These are phyloP conservation scores for Kentomonas sorsogonicus DNA, from an alignment of 208 protist species.

Conservation along the genomic window DNA sequence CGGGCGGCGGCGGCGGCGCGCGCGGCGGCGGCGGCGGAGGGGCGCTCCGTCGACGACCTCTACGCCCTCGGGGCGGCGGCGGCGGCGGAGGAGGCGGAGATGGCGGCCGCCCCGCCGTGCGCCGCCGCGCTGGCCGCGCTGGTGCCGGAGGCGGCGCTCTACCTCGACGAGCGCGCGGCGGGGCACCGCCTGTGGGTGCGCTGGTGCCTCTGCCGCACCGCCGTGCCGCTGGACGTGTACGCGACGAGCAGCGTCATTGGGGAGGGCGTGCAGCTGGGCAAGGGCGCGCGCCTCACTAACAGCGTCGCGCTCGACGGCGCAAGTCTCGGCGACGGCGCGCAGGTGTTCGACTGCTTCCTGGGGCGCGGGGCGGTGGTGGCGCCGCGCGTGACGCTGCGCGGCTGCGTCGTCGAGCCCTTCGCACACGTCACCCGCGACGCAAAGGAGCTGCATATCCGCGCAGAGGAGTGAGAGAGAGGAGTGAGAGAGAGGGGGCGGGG, in stretches of 20 bases:
- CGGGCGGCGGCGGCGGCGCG: constrained; percentile 11
- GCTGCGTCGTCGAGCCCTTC: constrained; percentile 51
- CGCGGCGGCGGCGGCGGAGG: neutral
- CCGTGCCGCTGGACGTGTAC: constrained; percentile 38
- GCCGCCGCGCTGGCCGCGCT: constrained; percentile 38
- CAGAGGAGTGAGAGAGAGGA: too few species aligned
- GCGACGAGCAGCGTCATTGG: constrained; percentile 79
- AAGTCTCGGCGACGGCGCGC: constrained; percentile 51
- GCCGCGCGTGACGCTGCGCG: constrained; percentile 22
- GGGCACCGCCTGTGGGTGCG: constrained; percentile 46
- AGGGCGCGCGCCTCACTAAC: constrained; percentile 55
- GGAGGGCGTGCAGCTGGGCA: constrained; percentile 51
- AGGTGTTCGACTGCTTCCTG: constrained; percentile 48
- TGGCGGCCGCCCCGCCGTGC: neutral
- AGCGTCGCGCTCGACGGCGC: constrained; percentile 68
- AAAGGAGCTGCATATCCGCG: too few species aligned
- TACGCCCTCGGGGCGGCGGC: neutral
- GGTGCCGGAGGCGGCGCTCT: constrained; percentile 51
- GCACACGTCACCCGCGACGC: constrained; percentile 53
- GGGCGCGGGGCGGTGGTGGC: constrained; percentile 54
- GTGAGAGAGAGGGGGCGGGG: too few species aligned
- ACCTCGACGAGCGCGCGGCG: constrained; percentile 28
- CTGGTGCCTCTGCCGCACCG: constrained; percentile 58
- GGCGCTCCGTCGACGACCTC: neutral
- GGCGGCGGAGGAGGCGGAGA: neutral